Conservation (phyloP, 75 land plant species). For the Cupressus sempervirens region DNA sequence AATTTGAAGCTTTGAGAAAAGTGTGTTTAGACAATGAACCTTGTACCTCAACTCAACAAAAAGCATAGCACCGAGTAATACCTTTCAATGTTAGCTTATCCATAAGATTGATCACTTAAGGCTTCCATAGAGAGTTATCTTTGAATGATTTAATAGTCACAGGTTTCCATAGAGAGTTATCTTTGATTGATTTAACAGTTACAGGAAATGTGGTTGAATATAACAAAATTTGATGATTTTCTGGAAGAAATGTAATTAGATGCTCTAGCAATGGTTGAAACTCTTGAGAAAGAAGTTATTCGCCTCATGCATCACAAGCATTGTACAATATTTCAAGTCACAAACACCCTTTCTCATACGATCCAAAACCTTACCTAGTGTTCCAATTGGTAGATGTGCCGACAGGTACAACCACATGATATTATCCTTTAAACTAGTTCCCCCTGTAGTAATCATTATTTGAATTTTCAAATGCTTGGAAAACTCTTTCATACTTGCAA, state of each 20-base stretch:
- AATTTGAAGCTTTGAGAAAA: constrained; percentile 38
- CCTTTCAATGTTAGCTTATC: constrained; percentile 37
- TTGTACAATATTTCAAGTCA: constrained; percentile 24
- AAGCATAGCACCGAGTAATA: constrained; percentile 38
- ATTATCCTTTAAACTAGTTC: constrained; percentile 40
- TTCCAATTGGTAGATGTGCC: constrained; percentile 35
- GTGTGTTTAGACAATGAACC: constrained; percentile 35
- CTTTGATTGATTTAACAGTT: constrained; percentile 34
- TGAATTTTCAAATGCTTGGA: constrained; percentile 34
- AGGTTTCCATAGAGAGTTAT: constrained; percentile 25
- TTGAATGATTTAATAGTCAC: too few relatives aligned
- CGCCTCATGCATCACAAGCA: constrained; percentile 50
- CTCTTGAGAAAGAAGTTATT: constrained; percentile 43
- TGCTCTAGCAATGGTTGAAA: constrained; percentile 27
- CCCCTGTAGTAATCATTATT: constrained; percentile 39
- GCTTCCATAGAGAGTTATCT: too few relatives aligned
- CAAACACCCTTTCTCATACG: constrained; percentile 32
- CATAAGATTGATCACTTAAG: constrained; percentile 38
- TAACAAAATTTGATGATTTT: constrained; percentile 30
- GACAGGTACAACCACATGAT: constrained; percentile 38
- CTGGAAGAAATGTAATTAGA: constrained; percentile 22
- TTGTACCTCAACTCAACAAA: constrained; percentile 38
- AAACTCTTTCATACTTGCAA: constrained; percentile 41
- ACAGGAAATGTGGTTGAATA: constrained; percentile 41
- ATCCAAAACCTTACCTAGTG: constrained; percentile 34